These are phyloP conservation scores for Gypsophila paniculata DNA, from an alignment of 179 eudicot genomes.

Conservation along the genomic window DNA sequence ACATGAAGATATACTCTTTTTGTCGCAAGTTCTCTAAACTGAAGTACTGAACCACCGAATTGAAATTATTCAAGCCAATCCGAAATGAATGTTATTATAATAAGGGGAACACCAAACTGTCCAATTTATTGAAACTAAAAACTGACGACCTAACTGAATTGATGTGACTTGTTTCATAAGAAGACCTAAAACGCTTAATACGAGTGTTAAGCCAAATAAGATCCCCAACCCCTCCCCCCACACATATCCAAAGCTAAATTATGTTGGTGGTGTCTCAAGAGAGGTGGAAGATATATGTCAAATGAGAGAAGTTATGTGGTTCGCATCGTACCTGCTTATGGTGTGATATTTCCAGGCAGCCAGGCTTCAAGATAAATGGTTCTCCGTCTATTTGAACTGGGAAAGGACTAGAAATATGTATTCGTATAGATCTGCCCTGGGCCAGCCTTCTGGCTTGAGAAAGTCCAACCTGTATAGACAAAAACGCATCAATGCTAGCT, in stretches of 20 bases:
- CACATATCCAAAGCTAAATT: no score
- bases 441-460: constrained; percentile 89
- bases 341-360: constrained; percentile 72
- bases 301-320: neutral
- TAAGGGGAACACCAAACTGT: no score
- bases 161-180: neutral
- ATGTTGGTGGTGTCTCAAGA: no score
- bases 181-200: neutral
- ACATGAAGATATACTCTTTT: no score
- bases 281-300: no score
- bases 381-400: constrained; percentile 93
- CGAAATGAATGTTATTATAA: no score
- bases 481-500: neutral
- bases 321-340: constrained; percentile 60
- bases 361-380: constrained; percentile 79
- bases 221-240: no score
- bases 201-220: neutral
- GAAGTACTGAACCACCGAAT: no score
- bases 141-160: neutral
- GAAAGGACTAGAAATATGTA: constrained; percentile 65
- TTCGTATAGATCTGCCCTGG: constrained; percentile 56
- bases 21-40: no score
- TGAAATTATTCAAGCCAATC: no score
- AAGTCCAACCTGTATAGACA: constrained; percentile 61
- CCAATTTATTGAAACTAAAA: neutral